Evolutionary conservation across 257 asterid species (phyloP).

Genomic region (Ophiorrhiza pumila): DNA sequence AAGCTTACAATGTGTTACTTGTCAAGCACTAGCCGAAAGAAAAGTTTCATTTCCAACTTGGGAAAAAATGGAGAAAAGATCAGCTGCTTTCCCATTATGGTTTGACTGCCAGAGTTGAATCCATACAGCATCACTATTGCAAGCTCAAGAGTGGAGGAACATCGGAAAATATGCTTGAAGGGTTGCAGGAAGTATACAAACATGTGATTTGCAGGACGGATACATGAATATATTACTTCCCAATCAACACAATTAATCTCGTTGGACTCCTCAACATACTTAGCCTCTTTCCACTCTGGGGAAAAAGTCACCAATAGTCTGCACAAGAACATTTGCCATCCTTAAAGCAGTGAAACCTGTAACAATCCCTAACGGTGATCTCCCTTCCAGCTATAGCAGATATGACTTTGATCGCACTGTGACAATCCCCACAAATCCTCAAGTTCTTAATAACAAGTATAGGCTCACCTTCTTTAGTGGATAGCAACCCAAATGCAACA

Average conservation of each 20-base stretch:
- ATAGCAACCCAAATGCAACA: slow-evolving; percentile 54
- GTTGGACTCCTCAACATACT: no score
- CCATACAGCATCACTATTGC: not conserved
- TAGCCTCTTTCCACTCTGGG: not conserved
- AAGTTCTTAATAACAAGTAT: slow-evolving; percentile 63
- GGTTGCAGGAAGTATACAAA: not conserved
- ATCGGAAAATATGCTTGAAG: not conserved
- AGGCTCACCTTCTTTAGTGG: slow-evolving; percentile 30
- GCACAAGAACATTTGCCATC: slow-evolving; percentile 59
- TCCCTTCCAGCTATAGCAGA: slow-evolving; percentile 50
- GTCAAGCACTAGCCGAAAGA: not conserved
- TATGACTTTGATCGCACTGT: slow-evolving; percentile 51
- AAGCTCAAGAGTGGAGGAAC: not conserved
- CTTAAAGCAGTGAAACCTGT: slow-evolving; percentile 67
- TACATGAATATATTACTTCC: not conserved
- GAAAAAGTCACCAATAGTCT: slow-evolving; percentile 53
- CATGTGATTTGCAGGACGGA: not conserved
- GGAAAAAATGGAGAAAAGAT: not conserved
- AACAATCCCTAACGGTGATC: slow-evolving; percentile 64
- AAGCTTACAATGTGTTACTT: not conserved
- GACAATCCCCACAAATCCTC: slow-evolving; percentile 74
- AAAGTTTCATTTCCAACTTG: not conserved
- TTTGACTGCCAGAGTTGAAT: not conserved
- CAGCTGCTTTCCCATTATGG: not conserved
- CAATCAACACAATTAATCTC: not conserved